Base-by-base conservation (phyloP, 2,329 filamentous ascomycete genomes). In the Exophiala viscosa region DNA sequence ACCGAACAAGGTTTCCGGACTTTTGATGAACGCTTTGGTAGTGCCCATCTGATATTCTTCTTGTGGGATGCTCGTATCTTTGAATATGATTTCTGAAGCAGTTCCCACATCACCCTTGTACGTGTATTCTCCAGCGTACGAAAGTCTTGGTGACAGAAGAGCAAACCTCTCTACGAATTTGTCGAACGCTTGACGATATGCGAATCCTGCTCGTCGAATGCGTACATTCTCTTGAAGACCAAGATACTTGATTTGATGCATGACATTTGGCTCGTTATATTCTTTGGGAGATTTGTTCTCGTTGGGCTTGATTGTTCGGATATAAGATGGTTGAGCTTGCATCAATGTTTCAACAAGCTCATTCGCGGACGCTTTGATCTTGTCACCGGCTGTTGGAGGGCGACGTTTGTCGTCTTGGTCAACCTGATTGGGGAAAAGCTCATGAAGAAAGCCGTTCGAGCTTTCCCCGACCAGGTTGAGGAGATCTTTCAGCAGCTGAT, bases 181-280 rank as follows among this genome's bases (percentile, higher is more conserved):
- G 66, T 97, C 93, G 65, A 96, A 99, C 0, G 90, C 90, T 67
- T 97, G 92, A 69, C 93, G 88, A 66, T 96, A 97, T 2, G 93
- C 93, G 65, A 99, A 99, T 54, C 93, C 93, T 57, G 93, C 93
- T 68, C 93, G 84, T 62, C 93, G 87, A 70, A 99, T 99, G 41
- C 93, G 87, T 36, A 99, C 93, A 79, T 99, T 99, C 73, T 99
- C 93, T 70, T 97, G 92, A n/a, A 99, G 77, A 83, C 93, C 93
- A 11, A 99, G 86, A 65, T 99, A 99, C 69, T 99, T 97, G 79
- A 97, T 90, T 69, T 99, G 93, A 78, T 99, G 93, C 64, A 97
- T 79, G 15, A 99, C 93, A 63, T 97, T 97, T 28, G 85, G 84
- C 15, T 82, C 80, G 63, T 96, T 96, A 71, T 96, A 99, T 68